Evolutionary conservation across 148 eudicot species (phyloP).

Genomic region (Rhododendron henanense): DNA sequence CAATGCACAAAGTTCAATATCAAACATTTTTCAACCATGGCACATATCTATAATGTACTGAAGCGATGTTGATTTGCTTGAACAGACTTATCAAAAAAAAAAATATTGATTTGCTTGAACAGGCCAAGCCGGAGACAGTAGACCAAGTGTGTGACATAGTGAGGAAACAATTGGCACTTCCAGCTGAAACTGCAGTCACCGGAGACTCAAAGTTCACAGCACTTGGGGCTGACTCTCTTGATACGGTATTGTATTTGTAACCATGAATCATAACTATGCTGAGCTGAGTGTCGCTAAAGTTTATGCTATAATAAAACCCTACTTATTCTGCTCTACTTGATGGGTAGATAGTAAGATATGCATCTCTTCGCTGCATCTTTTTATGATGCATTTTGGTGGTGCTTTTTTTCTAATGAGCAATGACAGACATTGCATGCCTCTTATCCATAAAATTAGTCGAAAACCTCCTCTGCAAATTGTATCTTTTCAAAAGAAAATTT

Average conservation of each 20-base stretch:
- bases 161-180: slow-evolving; percentile 34
- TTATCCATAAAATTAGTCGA: not conserved
- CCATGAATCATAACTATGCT: not conserved
- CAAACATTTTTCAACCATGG: not conserved
- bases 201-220: slow-evolving; percentile 30
- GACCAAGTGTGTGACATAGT: slow-evolving; percentile 34
- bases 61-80: not conserved
- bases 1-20: not conserved
- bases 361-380: not conserved
- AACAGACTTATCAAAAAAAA: slow-evolving; percentile 1
- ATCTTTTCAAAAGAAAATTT: not conserved
- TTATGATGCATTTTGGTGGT: not conserved
- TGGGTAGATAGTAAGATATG: not conserved
- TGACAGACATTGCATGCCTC: not conserved
- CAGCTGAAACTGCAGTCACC: slow-evolving; percentile 22
- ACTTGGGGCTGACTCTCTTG: slow-evolving; percentile 44
- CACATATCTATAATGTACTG: not conserved
- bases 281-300: not conserved
- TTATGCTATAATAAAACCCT: not conserved
- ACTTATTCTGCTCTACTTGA: not conserved
- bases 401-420: not conserved
- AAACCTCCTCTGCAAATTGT: not conserved
- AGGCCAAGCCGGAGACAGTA: slow-evolving; percentile 40
- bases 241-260: slow-evolving; percentile 24
- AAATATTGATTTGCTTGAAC: not conserved